phyloP scores from a whole-genome alignment of 2,329 filamentous ascomycete species.

The Fusarium chuoi region DNA sequence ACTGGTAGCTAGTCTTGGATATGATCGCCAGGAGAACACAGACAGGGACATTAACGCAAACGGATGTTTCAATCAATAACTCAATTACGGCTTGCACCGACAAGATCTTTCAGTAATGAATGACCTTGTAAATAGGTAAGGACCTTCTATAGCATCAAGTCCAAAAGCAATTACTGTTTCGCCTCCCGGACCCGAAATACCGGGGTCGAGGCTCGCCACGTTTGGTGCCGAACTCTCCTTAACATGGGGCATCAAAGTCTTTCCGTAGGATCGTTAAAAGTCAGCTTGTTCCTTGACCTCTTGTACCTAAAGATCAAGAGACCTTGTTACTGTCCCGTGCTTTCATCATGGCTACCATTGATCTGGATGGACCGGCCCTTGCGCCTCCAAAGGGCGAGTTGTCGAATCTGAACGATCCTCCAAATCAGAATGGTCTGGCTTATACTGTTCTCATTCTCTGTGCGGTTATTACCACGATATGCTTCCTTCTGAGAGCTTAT shows the following conservation, averaged over 20 bases:
- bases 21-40: neutral
- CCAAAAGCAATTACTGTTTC: neutral
- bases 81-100: neutral
- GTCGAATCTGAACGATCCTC: neutral
- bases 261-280: neutral
- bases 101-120: neutral
- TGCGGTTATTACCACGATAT: neutral
- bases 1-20: neutral
- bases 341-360: neutral
- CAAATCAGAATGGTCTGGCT: neutral
- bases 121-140: neutral
- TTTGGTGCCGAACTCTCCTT: neutral
- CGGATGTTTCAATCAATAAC: neutral
- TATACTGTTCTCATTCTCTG: neutral
- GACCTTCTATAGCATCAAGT: neutral
- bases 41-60: neutral
- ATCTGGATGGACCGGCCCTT: neutral
- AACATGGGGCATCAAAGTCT: neutral
- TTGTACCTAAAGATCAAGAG: neutral
- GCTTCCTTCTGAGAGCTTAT: neutral
- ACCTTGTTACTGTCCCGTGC: neutral
- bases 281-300: neutral
- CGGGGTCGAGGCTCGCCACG: neutral
- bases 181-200: neutral
- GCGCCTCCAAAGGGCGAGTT: neutral